Evolutionary conservation across 148 eudicot genomes (phyloP), one percentile per base, ranked within the genome.

Genomic region (Nyssa sinensis): DNA sequence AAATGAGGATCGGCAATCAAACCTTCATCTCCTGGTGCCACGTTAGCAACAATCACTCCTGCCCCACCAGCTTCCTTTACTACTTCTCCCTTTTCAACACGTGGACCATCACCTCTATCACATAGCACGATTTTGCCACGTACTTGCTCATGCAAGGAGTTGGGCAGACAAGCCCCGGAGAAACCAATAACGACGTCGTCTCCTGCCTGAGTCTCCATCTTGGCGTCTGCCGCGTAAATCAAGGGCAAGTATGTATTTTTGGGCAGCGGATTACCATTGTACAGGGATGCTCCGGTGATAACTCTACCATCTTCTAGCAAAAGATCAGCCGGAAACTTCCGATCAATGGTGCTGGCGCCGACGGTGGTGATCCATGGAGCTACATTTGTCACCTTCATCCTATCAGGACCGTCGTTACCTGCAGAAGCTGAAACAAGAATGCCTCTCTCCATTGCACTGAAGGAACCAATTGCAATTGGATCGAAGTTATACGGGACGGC

Each of bases 281-380:
- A 83, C 8, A 84, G 28, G 0, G 87, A 79, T 4, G 76, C 77
- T 5, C 89, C 89, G 1, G 62, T 72, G 41, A 86, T 64, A 23
- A 72, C 77, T 5, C 75, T 72, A 11, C 85, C 87, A 28, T 84
- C 78, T 35, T 21, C 80, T 2, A 86, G 66, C 29, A 81, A 27
- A 8, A 86, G 59, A 73, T 86, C 84, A 30, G 84, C 94, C 0
- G 82, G 87, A 59, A 93, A 93, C 3, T 66, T 79, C 7, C 98
- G 27, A 39, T 93, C 98, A 0, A 90, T 87, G 0, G 92, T 86
- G 67, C 93, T 77, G 0, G 98, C 96, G 0, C 89, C 96, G 6
- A 83, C 76, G 0, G 90, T 84, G 0, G 85, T 84, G 35, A 89
- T 53, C 98, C 96, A 93, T 1, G 98, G 98, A 8, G 96, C 85